Base-by-base conservation (phyloP, 306 rosid genomes). In the Trifolium repens region DNA sequence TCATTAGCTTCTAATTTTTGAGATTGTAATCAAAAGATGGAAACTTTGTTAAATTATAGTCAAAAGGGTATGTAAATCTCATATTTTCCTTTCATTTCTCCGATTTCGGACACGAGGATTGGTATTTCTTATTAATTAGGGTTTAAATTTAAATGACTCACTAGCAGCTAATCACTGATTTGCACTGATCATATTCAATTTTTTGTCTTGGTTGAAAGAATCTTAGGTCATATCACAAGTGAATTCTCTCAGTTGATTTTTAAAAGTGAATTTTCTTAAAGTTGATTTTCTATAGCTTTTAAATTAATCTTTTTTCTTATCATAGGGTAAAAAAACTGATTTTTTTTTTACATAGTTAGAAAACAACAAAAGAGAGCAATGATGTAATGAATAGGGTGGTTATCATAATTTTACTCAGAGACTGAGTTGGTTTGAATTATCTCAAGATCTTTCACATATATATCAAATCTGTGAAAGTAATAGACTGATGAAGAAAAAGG, bases 211-310 rank as follows among this genome's bases (percentile, higher is more conserved):
- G 77, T 67, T 70, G 73, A 58, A 62, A 80, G 91, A 86, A 91
- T 91, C 97, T 86, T 86, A 85, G 35, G 83, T 85, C 91, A 88
- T 84, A 91, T 89, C 96, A 89, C 89, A 55, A 76, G 72, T 55
- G 85, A 69, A 32, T 32, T 32, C 35, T 4, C 35, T 40, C 8
- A 40, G 78, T 82, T 83, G 82, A 78, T 49, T 62, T 83, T 88
- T 17, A 17, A 17, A 55, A 17, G 19, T 17, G 19, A 17, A 17
- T 81, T 76, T 67, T 78, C 72, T 85, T 64, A 77, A 77, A 63
- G 68, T 69, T 80, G 37, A 76, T 67, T 37, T 62, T 75, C 68
- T 50, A 22, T 47, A 74, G 9, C 55, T 57, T 63, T 65, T 37
- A 2, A 22, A 30, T 27, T 68, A 42, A 32, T 32, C 0, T 32